Base-by-base conservation (phyloP, 306 rosid genomes). In the Fragaria ananassa region DNA sequence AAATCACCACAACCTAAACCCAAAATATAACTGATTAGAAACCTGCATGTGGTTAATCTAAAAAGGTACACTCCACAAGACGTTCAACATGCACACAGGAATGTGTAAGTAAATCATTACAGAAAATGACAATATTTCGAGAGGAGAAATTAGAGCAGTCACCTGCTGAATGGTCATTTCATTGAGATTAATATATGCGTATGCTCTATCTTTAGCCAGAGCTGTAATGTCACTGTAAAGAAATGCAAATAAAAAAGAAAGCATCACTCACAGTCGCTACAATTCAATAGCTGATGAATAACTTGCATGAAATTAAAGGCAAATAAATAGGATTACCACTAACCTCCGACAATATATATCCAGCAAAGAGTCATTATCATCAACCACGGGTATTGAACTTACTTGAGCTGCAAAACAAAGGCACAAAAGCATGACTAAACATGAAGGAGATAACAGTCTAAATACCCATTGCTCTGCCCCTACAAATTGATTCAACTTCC, bases 301-400 rank as follows among this genome's bases (percentile, higher is more conserved):
- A 37, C 35, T 64, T 57, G 49, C 60, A 10, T 25, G 60, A 25
- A 51, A 27, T 71, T 8, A 47, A 19, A 19, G 31, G 25, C 18
- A 19, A 8, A 31, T 62, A 49, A n/a, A 68, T 21, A 61, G 67
- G 76, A 58, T 77, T 63, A 73, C 56, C 75, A 92, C 97, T 83
- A 82, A 96, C 99, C 98, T 96, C 71, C 99, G 97, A 83, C 97
- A 91, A 87, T 96, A 96, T 83, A 96, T 87, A 87, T 96, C 99
- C 77, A 96, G 81, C 77, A 96, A 87, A 5, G 98, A 91, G 85
- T 91, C 97, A 64, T 77, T 91, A 61, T 96, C 99, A 84, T 92
- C 99, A 77, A 96, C 99, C 67, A 96, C 84, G 23, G 99, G 99
- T 83, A 96, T 82, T 65, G 99, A 89, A 86, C 99, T 96, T 81